Evolutionary conservation across 345 rosid genomes (phyloP).

Genomic region (Eucalyptus pauciflora): DNA sequence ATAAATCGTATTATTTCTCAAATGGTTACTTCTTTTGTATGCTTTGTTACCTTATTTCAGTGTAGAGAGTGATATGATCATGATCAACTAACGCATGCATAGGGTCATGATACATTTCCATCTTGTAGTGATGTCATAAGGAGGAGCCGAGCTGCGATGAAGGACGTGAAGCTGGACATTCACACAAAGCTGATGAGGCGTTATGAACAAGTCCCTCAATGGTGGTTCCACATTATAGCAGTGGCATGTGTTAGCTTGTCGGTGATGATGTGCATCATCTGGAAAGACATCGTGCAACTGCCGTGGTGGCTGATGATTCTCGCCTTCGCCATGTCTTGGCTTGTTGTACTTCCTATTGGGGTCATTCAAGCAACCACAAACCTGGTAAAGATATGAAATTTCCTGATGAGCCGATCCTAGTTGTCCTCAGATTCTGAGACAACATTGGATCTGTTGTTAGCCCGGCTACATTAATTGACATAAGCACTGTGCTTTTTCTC

Average conservation of each 20-base stretch:
- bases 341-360: conserved; percentile 90
- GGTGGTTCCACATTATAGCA: conserved; percentile 70
- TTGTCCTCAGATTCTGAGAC: not conserved
- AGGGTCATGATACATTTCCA: not conserved
- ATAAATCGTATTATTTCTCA: not conserved
- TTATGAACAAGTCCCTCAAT: conserved; percentile 84
- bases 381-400: conserved; percentile 27
- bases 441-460: not conserved
- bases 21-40: not conserved
- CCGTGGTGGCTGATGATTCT: conserved; percentile 98
- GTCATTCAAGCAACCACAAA: conserved; percentile 98
- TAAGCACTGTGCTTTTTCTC: not conserved
- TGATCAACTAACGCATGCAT: not conserved
- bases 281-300: conserved; percentile 68
- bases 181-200: conserved; percentile 73
- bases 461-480: not conserved
- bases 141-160: conserved; percentile 65
- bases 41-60: not conserved
- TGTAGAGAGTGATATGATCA: not conserved
- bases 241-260: conserved; percentile 42
- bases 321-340: conserved; percentile 68
- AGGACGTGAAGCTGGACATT: conserved; percentile 56
- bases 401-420: not conserved
- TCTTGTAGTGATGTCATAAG: conserved; percentile 49
- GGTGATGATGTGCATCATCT: conserved; percentile 60